Percentiles rank a stretch among this genome's conserved stretches.
Evolutionary conservation across 2,329 filamentous ascomycete genomes (phyloP).

Genomic region (Sclerotinia nivalis): DNA sequence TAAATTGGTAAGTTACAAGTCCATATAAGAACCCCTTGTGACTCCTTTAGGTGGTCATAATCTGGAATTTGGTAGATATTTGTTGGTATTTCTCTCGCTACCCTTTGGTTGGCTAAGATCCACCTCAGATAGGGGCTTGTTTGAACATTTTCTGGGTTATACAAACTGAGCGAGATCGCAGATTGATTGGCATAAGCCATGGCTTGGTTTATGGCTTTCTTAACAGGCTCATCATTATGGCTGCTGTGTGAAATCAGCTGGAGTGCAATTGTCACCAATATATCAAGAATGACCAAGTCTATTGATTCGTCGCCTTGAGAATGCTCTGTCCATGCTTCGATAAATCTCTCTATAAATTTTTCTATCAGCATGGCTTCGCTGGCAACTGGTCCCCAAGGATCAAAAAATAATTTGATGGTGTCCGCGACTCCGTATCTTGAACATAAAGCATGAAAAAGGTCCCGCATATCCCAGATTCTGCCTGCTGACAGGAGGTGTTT

Average conservation of each 20-base stretch:
- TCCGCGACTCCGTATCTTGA: not conserved
- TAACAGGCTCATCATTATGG: not conserved
- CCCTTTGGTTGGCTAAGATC: not conserved
- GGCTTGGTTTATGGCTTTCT: not conserved
- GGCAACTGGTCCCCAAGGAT: fast-evolving
- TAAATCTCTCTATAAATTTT: not conserved
- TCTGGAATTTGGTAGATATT: not conserved
- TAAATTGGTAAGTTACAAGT: not conserved
- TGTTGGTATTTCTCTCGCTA: not conserved
- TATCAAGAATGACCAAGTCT: not conserved
- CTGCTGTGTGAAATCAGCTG: not conserved
- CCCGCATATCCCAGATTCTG: slow-evolving; percentile 1
- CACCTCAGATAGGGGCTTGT: slow-evolving; percentile 4
- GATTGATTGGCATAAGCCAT: not conserved
- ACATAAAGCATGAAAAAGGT: not conserved
- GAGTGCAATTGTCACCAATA: not conserved
- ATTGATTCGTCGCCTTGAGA: not conserved
- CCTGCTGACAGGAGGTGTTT: not conserved
- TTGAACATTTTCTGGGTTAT: not conserved
- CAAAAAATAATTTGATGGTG: not conserved
- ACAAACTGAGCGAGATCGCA: not conserved
- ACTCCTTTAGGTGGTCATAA: not conserved
- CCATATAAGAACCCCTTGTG: not conserved
- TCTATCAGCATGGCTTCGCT: not conserved
- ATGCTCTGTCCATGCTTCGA: not conserved